These are phyloP conservation scores for Celoporthe dispersa DNA, from an alignment of 2,329 filamentous ascomycete species.

Conservation along the genomic window DNA sequence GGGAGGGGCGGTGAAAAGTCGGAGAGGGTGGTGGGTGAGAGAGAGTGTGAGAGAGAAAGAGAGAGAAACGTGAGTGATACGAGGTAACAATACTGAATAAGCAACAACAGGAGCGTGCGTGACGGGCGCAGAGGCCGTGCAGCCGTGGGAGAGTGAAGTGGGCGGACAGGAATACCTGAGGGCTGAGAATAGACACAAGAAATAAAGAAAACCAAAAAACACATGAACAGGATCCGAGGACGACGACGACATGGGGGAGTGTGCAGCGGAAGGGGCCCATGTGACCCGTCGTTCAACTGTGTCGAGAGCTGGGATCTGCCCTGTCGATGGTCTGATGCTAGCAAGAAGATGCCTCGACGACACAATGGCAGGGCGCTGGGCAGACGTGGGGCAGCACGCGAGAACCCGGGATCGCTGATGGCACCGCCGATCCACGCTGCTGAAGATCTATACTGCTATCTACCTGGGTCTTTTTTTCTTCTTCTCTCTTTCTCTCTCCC, in stretches of 20 bases:
- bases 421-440: neutral
- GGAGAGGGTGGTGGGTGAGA: neutral
- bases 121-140: neutral
- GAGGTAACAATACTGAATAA: neutral
- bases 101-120: neutral
- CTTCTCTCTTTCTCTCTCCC: neutral
- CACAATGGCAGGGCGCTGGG: neutral
- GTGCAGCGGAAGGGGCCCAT: neutral
- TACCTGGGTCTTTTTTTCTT: too few relatives aligned
- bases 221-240: neutral
- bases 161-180: neutral
- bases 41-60: neutral
- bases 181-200: neutral
- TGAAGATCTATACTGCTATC: neutral
- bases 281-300: neutral
- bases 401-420: neutral
- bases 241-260: neutral
- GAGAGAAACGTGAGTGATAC: neutral
- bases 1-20: neutral
- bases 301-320: slow-evolving; percentile 18
- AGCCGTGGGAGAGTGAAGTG: neutral
- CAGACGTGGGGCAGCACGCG: neutral
- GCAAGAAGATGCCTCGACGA: neutral
- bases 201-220: neutral
- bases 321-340: slow-evolving; percentile 8